phyloP scores from a whole-genome alignment of 2,329 filamentous ascomycete genomes.

The Plenodomus tracheiphilus region DNA sequence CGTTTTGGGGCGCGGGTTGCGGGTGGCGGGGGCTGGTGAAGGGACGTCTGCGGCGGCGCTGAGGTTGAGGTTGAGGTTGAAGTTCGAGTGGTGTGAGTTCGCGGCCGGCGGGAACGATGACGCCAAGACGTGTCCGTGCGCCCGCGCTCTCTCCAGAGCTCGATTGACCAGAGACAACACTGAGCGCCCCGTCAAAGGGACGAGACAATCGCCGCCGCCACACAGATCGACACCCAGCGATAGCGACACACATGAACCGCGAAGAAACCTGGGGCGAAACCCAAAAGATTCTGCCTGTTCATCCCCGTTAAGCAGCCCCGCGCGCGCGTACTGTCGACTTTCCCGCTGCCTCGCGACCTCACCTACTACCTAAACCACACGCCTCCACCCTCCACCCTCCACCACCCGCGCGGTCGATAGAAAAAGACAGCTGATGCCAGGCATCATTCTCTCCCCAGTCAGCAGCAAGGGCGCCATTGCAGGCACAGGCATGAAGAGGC shows the following conservation, averaged over 20 bases:
- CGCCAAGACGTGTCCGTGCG: not conserved
- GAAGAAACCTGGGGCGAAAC: not conserved
- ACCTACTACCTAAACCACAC: not conserved
- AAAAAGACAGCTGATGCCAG: conserved; percentile 34
- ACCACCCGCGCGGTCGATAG: not conserved
- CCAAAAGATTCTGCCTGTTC: conserved; percentile 4
- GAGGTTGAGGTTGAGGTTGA: conserved; percentile 36
- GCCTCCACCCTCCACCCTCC: too few relatives aligned
- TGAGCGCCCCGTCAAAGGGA: conserved; percentile 15
- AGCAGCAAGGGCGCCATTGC: conserved; percentile 34
- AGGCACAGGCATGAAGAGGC: conserved; percentile 44
- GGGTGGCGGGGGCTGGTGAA: conserved; percentile 33
- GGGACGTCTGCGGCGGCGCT: conserved; percentile 17
- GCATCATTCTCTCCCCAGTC: conserved; percentile 34
- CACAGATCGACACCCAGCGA: conserved; percentile 7
- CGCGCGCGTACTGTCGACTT: not conserved
- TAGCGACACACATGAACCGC: conserved; percentile 8
- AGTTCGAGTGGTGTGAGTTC: conserved; percentile 35
- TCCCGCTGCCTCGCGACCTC: not conserved
- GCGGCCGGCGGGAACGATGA: conserved; percentile 1
- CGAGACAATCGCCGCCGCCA: conserved; percentile 7
- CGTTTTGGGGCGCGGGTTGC: conserved; percentile 29
- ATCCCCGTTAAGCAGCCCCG: not conserved
- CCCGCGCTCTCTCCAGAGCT: not conserved
- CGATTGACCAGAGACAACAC: conserved; percentile 15